phyloP scores from a whole-genome alignment of 352 stramenopile genomes.

The Pythium brassicae region DNA sequence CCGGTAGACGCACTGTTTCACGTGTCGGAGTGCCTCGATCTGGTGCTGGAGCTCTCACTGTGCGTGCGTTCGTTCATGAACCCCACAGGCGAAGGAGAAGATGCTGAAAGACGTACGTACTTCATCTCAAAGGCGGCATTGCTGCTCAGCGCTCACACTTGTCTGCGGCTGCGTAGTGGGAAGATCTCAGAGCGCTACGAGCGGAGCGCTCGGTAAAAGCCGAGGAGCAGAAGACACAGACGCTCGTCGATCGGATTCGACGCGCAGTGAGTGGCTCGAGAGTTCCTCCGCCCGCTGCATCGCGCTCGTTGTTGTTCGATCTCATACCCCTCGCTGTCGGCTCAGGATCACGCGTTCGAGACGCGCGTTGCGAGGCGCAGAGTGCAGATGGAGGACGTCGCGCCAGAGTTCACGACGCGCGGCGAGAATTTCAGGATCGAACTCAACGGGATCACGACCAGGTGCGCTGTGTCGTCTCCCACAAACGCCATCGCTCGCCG shows the following conservation, averaged over 20 bases:
- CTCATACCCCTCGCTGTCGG: not conserved
- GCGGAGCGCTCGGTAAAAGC: constrained; percentile 22
- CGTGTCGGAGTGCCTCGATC: not conserved
- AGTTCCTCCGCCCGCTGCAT: too few relatives aligned
- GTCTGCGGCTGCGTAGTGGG: constrained; percentile 28
- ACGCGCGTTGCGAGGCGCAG: constrained; percentile 34
- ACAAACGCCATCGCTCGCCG: too few relatives aligned
- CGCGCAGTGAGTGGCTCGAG: constrained; percentile 20
- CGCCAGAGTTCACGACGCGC: constrained; percentile 53
- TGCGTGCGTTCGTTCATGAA: not conserved
- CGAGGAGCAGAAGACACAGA: constrained; percentile 24
- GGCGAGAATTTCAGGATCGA: constrained; percentile 56
- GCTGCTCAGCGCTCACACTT: not conserved
- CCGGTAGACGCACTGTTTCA: constrained; percentile 6
- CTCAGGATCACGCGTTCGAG: constrained; percentile 54
- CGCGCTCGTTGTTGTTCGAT: too few relatives aligned
- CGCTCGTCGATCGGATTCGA: constrained; percentile 30
- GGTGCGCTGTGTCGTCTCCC: too few relatives aligned
- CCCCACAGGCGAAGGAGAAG: constrained; percentile 31
- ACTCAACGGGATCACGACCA: constrained; percentile 76
- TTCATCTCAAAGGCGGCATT: not conserved
- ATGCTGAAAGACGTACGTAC: constrained; percentile 25
- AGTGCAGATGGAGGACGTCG: constrained; percentile 58
- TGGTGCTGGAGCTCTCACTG: not conserved
- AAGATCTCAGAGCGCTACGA: constrained; percentile 32